Percentiles rank a stretch among this genome's conserved stretches.
Evolutionary conservation across 2,329 filamentous ascomycete species (phyloP).

Genomic region (Pseudofabraea citricarpa): DNA sequence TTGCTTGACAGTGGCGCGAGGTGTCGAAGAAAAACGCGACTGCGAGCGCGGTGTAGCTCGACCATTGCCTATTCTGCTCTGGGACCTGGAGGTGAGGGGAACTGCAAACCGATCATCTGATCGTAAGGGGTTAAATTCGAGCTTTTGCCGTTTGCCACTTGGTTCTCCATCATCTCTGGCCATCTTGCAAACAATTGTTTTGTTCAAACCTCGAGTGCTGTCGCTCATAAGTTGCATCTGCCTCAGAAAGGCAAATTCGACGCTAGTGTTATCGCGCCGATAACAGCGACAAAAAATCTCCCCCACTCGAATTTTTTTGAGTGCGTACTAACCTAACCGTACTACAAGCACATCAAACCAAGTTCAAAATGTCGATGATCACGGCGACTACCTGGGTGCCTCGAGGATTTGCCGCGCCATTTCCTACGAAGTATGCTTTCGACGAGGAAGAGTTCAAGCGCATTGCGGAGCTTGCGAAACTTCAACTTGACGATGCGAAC

Average conservation of each 20-base stretch:
- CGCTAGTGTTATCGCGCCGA: too few relatives aligned
- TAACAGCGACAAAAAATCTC: constrained; percentile 11
- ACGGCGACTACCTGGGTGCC: constrained; percentile 55
- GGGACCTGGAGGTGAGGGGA: constrained; percentile 30
- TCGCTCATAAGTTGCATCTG: too few relatives aligned
- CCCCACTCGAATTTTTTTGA: too few relatives aligned
- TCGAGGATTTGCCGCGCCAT: constrained; percentile 52
- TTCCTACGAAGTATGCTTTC: constrained; percentile 52
- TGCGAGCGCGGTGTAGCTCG: constrained; percentile 27
- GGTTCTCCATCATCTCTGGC: constrained; percentile 31
- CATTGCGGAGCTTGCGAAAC: constrained; percentile 52
- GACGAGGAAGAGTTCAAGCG: constrained; percentile 54
- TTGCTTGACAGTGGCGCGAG: constrained; percentile 41
- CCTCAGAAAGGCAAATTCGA: too few relatives aligned
- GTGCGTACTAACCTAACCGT: too few relatives aligned
- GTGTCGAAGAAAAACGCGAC: constrained; percentile 27
- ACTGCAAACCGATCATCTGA: constrained; percentile 50
- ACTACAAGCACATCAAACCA: too few relatives aligned
- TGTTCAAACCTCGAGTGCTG: too few relatives aligned
- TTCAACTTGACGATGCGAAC: constrained; percentile 80
- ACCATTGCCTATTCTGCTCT: constrained; percentile 27
- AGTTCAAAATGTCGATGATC: constrained; percentile 49
- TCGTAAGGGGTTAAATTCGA: constrained; percentile 53
- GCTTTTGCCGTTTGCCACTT: constrained; percentile 60
- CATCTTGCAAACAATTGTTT: too few relatives aligned